phyloP scores from a whole-genome alignment of 345 rosid species.

The Eucalyptus cladocalyx region DNA sequence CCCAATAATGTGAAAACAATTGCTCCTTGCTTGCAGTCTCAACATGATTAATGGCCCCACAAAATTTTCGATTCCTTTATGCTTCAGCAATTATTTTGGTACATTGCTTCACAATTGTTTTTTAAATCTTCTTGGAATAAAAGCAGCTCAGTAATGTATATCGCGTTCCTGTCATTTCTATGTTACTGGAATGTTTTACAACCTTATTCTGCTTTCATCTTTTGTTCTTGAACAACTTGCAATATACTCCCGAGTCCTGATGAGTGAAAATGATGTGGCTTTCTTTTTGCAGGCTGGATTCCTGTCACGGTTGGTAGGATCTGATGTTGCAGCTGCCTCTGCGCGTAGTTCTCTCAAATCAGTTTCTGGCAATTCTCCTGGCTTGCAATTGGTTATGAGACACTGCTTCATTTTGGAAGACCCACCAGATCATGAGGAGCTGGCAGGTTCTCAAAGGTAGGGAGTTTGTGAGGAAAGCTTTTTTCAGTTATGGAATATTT shows the following conservation, averaged over 20 bases:
- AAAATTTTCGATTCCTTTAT: neutral
- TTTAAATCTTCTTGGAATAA: neutral
- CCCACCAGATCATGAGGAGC: constrained; percentile 61
- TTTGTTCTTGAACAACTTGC: neutral
- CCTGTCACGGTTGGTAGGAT: constrained; percentile 50
- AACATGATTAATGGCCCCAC: neutral
- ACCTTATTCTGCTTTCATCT: neutral
- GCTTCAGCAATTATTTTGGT: neutral
- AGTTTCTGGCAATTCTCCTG: constrained; percentile 35
- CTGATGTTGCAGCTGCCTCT: constrained; percentile 67
- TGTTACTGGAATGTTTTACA: neutral
- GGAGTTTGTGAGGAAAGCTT: neutral
- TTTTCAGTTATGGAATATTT: neutral
- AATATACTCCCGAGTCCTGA: neutral
- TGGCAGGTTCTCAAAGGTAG: constrained; percentile 43
- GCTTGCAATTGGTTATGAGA: constrained; percentile 63
- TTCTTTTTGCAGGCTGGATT: constrained; percentile 56
- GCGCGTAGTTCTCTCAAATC: constrained; percentile 62
- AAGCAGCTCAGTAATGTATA: neutral
- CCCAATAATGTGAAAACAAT: neutral
- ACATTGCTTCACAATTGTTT: neutral
- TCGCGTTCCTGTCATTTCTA: neutral
- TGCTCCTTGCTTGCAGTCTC: neutral
- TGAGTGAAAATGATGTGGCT: neutral
- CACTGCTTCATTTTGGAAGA: constrained; percentile 91